Conservation (phyloP, 768 basidiomycete genomes). For the Xerocomellus dryophilus region DNA sequence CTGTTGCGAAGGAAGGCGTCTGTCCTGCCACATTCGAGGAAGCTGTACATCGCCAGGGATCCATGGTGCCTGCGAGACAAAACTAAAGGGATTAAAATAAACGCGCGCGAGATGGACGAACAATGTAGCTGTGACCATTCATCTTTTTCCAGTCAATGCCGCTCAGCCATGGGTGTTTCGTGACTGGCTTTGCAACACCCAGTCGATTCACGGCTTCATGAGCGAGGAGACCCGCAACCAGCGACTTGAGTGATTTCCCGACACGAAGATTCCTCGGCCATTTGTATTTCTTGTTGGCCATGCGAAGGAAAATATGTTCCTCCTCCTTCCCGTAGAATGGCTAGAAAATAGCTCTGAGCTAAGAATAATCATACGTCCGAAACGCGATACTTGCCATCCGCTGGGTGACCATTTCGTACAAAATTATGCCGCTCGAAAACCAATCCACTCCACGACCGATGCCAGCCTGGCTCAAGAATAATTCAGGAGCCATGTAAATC, state of each 20-base stretch:
- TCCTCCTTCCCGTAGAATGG: constrained; percentile 30
- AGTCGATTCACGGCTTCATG: constrained; percentile 38
- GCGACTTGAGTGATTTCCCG: constrained; percentile 40
- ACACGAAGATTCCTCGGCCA: constrained; percentile 41
- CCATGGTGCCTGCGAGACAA: constrained; percentile 41
- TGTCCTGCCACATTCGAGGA: constrained; percentile 37
- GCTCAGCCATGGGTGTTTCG: constrained; percentile 44
- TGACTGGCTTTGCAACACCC: constrained; percentile 37
- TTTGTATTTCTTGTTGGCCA: constrained; percentile 28
- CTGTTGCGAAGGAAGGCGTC: constrained; percentile 35
- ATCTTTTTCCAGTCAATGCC: constrained; percentile 49
- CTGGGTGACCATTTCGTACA: constrained; percentile 53
- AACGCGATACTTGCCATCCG: constrained; percentile 28
- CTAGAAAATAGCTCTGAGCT: constrained; percentile 3
- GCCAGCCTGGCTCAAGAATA: constrained; percentile 22
- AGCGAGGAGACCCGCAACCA: constrained; percentile 43
- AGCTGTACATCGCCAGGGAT: constrained; percentile 32
- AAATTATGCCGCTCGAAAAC: constrained; percentile 50
- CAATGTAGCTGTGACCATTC: constrained; percentile 41
- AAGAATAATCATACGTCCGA: neutral
- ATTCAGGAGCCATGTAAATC: constrained; percentile 51
- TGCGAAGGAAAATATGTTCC: constrained; percentile 26
- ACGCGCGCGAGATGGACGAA: constrained; percentile 29
- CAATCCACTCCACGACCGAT: constrained; percentile 45
- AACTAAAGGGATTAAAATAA: neutral